phyloP scores from a whole-genome alignment of 2,329 filamentous ascomycete genomes.

The Colletotrichum coccodes region DNA sequence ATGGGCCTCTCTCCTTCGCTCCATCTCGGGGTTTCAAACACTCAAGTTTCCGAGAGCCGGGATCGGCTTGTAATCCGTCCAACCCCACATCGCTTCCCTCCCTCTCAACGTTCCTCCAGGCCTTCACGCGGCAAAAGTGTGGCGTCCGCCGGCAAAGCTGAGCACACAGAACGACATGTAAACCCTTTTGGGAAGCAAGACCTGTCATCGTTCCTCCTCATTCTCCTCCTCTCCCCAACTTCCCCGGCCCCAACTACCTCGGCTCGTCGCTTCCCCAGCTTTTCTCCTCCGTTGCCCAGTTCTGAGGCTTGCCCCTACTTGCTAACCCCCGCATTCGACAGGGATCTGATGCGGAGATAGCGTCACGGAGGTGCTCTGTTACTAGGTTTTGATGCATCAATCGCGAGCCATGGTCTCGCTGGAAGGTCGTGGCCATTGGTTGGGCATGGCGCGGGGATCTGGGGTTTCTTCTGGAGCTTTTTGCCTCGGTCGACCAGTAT shows the following conservation, averaged over 20 bases:
- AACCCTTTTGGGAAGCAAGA: slow-evolving; percentile 16
- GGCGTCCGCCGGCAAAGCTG: not conserved
- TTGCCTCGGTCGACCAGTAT: slow-evolving; percentile 5
- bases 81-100: not conserved
- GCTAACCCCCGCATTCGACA: slow-evolving; percentile 26
- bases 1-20: not conserved
- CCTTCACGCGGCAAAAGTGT: not conserved
- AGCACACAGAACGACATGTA: slow-evolving; percentile 17
- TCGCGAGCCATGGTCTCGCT: slow-evolving; percentile 11
- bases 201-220: slow-evolving; percentile 6
- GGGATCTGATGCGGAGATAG: slow-evolving; percentile 25
- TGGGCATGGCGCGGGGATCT: not conserved
- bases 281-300: slow-evolving; percentile 5
- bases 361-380: slow-evolving; percentile 13
- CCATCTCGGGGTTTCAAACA: not conserved
- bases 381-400: slow-evolving; percentile 16
- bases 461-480: slow-evolving; percentile 12
- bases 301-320: slow-evolving; percentile 1
- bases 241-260: not conserved
- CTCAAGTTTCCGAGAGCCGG: slow-evolving; percentile 7
- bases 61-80: not conserved
- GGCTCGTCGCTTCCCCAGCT: slow-evolving; percentile 4
- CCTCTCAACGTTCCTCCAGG: not conserved
- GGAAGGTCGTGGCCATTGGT: slow-evolving; percentile 13
- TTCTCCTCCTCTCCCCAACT: not conserved